Conservation (phyloP, 1,284 basidiomycete genomes). For the Melanopsichium pennsylvanicum region DNA sequence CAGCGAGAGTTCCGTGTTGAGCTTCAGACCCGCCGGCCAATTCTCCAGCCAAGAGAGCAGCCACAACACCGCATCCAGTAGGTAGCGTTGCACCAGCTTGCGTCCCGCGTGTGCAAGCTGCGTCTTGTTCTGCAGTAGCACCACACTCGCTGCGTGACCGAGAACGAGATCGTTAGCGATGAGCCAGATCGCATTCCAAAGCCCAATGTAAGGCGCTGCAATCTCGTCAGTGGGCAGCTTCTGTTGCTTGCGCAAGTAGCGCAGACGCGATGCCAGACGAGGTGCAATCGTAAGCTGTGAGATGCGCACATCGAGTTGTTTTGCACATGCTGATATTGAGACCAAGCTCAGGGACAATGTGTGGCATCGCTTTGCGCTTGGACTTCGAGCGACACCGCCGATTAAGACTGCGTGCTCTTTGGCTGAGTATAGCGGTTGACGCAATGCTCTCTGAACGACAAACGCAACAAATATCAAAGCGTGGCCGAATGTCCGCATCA, state of each 20-base stretch:
- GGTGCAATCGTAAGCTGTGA: constrained; percentile 67
- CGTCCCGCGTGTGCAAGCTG: constrained; percentile 6
- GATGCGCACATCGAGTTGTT: constrained; percentile 66
- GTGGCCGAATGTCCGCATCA: background rate
- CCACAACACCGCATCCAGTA: constrained; percentile 22
- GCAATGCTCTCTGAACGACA: constrained; percentile 7
- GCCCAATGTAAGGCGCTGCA: constrained; percentile 69
- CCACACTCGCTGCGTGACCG: constrained; percentile 74
- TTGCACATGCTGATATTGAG: constrained; percentile 50
- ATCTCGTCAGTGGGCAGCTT: constrained; percentile 23
- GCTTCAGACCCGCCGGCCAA: constrained; percentile 95
- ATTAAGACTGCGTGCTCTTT: constrained; percentile 6
- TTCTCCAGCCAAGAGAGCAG: constrained; percentile 82
- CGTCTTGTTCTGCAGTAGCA: constrained; percentile 31
- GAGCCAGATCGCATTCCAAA: constrained; percentile 90
- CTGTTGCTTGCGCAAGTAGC: constrained; percentile 10
- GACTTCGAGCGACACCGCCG: constrained; percentile 6
- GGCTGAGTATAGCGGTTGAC: constrained; percentile 5
- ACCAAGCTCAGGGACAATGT: background rate
- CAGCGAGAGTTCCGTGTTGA: constrained; percentile 88
- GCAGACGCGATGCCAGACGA: constrained; percentile 27
- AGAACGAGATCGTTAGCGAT: constrained; percentile 87
- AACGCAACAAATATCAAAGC: constrained; percentile 7
- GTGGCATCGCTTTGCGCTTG: constrained; percentile 5
- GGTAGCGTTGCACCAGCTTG: constrained; percentile 4